Base-by-base conservation (phyloP, 805 yeast species). In the Wickerhamomyces bovis region DNA sequence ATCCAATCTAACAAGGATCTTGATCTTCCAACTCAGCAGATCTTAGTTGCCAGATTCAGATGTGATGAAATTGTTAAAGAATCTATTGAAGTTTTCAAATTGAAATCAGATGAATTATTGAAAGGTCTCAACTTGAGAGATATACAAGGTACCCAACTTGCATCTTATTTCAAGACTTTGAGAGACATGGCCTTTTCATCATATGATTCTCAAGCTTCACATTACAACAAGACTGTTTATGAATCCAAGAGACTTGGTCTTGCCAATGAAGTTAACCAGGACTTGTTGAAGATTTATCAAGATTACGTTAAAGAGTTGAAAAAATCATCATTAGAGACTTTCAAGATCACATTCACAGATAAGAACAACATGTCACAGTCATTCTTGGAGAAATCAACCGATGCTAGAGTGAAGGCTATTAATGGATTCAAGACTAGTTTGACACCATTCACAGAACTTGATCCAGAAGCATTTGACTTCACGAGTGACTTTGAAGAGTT, bases 21-120 rank as follows among this genome's bases (percentile, higher is more conserved):
- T 52, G 99, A 94, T 67, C 73, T 94, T 53, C 99, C 99, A 23
- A 90, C 98, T 2, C 99, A 94, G 62, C 99, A 94, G 64, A 86
- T 88, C 28, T 72, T 94, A 49, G 98, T 94, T 21, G 96, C 99
- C 8, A 79, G 94, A 57, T 92, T 89, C 68, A 81, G 96, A 60
- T 92, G 98, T 64, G 96, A 89, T 60, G 98, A 94, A 65, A 86
- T 94, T 42, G 75, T 84, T 20, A 64, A 63, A 8, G 72, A 75
- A 33, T 48, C 62, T 19, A 22, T 59, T 26, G 60, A 59, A 5
- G 53, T 64, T 8, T 61, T 63, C 36, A 48, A 52, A 13, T 28
- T 22, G 12, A 30, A 47, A 21, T 58, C 39, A 30, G 38, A 28
- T 3, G 28, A 46, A 11, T 11, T 41, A n/a, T 49, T 55, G 16